phyloP scores from a whole-genome alignment of 2,329 filamentous ascomycete species.

The Microdochium nivale region DNA sequence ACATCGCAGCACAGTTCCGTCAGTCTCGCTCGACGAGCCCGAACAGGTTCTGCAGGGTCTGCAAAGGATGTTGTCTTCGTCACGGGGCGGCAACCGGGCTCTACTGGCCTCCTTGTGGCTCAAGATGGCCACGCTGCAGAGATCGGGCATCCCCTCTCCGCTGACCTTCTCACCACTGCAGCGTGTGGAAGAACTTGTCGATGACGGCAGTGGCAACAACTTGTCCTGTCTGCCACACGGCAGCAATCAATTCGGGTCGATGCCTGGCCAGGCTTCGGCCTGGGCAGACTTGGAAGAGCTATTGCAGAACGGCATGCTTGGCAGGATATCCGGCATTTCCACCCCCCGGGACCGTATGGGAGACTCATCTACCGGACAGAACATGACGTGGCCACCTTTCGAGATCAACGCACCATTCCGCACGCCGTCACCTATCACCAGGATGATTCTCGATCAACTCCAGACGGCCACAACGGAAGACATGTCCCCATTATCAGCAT shows the following conservation, averaged over 20 bases:
- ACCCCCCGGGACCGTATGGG: constrained; percentile 4
- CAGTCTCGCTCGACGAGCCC: constrained; percentile 15
- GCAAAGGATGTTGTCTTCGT: constrained; percentile 29
- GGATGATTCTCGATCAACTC: constrained; percentile 3
- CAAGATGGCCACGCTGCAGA: constrained; percentile 4
- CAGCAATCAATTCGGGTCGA: background rate
- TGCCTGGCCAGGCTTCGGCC: background rate
- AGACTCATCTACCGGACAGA: constrained; percentile 3
- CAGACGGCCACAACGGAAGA: background rate
- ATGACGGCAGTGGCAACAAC: background rate
- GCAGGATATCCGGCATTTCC: constrained; percentile 1
- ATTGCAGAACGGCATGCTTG: constrained; percentile 1
- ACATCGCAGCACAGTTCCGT: constrained; percentile 6
- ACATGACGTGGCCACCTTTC: constrained; percentile 5
- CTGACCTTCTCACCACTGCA: background rate
- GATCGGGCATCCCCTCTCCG: background rate
- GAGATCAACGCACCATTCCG: constrained; percentile 5
- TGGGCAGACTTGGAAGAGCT: constrained; percentile 7
- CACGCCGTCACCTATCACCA: constrained; percentile 5
- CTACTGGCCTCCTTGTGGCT: constrained; percentile 18
- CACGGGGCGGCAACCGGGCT: constrained; percentile 31
- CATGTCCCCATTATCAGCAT: background rate
- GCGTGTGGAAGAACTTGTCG: constrained; percentile 3
- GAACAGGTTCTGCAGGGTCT: constrained; percentile 26
- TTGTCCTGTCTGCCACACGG: background rate